Evolutionary conservation across 2,329 filamentous ascomycete genomes (phyloP), one percentile per base, ranked within the genome.

Genomic region (Curvularia hawaiiensis): DNA sequence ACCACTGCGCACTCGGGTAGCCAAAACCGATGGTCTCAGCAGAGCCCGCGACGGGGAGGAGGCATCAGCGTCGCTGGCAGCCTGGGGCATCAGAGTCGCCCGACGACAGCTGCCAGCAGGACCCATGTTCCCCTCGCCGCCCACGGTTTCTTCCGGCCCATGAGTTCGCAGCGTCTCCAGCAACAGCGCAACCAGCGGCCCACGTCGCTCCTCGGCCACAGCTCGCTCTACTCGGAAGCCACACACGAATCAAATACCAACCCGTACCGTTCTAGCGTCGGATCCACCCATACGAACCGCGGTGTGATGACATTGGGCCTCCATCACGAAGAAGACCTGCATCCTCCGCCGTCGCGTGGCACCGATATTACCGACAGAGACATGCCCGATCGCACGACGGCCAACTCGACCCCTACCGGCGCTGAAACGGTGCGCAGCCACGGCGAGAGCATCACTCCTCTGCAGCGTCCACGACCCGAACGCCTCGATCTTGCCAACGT

Each of bases 141-240:
- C 16, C 90, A 94, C 71, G 94, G 91, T 52, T 98, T 99, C 79
- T 97, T 96, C 73, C 90, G 89, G 22, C 95, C 95, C 39, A 96
- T 99, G 92, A 98, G 93, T 79, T 96, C 94, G 24, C 92, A 97
- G 75, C 90, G 92, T 74, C 82, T 98, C 50, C 94, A 98, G 78
- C 92, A 92, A 53, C 95, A 98, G 77, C 84, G 94, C 75, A 88
- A 88, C 62, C 85, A 82, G 65, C 80, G 81, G 46, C 83, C 81
- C 38, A 77, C 71, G 28, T 76, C 74, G 24, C 60, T 75, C 18
- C 70, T 75, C 41, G 75, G 72, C 50, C 71, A 72, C 24, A 61
- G 62, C 50, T 73, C 72, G 28, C 63, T 76, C 35, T 72, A 74
- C 52, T 62, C 67, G 28, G 71, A 73, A 54, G 67, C 68, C 41